Base-by-base conservation (phyloP, 805 yeast species). In the Metschnikowia arizonensis region DNA sequence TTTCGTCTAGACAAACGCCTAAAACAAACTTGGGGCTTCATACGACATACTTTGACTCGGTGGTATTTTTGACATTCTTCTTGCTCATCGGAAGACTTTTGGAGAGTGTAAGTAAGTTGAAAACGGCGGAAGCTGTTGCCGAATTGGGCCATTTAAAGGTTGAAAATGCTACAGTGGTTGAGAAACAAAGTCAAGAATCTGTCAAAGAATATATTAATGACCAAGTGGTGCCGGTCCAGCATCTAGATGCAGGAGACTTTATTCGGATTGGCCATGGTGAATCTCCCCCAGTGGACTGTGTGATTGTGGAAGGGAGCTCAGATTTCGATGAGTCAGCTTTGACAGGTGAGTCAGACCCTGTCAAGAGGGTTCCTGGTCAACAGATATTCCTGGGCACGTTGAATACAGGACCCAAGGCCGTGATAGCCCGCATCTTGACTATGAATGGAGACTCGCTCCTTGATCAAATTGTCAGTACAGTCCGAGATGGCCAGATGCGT, bases 1-100 rank as follows among this genome's bases (percentile, higher is more conserved):
- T 78, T 29, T 74, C 77, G 32, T 76, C 82, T 0, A 44, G 58
- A 24, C 64, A 54, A 35, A 35, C 50, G 3, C 45, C 24, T 46
- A 58, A 1, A 34, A 14, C 36, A 3, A 40, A 51, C n/a, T 54
- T 52, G 57, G 83, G 79, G 1, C 72, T 73, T 47, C 72, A 78
- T 12, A 82, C 88, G 3, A 81, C 86, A 0, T 85, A 83, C 55
- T 85, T 85, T 58, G 95, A 85, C 57, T 81, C 90, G 4, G 91
- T 85, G 24, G 87, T 85, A 3, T 85, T 85, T 57, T 68, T 85
- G 51, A 77, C 89, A 0, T 79, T 85, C 56, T 85, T 85, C 62
- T 64, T 85, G 45, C 68, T 85, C 39, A 78, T 83, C 47, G 95
- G 95, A 1, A 73, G 88, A 35, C 65, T 82, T 24, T 67, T 85